These are phyloP conservation scores for Rhododendron kiyosumense DNA, from an alignment of 148 eudicot species.

Conservation along the genomic window DNA sequence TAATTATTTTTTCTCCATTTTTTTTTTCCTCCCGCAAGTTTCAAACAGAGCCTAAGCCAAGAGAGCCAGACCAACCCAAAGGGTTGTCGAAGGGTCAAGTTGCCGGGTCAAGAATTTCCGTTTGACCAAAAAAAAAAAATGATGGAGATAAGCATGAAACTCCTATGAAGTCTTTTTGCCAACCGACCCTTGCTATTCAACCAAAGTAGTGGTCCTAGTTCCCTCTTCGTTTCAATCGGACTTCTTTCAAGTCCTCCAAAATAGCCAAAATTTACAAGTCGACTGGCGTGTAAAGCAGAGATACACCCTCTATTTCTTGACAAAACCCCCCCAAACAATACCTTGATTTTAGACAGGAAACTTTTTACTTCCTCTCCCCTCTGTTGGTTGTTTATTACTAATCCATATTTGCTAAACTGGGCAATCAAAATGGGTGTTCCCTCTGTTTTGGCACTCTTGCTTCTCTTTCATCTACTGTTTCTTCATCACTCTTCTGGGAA, in stretches of 20 bases:
- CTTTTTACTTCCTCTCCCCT: neutral
- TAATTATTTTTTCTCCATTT: too few species aligned
- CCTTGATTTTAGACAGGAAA: neutral
- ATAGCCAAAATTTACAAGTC: neutral
- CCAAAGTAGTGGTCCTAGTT: neutral
- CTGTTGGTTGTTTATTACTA: neutral
- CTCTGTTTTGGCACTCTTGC: neutral
- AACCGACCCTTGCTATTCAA: neutral
- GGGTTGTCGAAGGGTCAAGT: neutral
- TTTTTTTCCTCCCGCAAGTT: too few species aligned
- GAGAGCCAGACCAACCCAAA: too few species aligned
- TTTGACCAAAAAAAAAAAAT: too few species aligned
- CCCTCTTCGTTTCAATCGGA: neutral
- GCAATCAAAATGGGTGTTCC: neutral
- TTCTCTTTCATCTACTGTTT: slow-evolving; percentile 2
- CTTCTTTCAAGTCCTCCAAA: neutral
- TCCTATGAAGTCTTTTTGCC: neutral
- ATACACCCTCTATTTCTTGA: neutral
- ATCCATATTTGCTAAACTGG: neutral
- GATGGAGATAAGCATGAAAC: neutral
- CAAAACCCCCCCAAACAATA: neutral
- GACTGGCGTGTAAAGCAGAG: neutral
- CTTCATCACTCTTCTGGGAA: neutral
- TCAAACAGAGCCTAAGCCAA: neutral
- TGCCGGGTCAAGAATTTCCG: neutral